Evolutionary conservation across 2,329 filamentous ascomycete genomes (phyloP), one percentile per base, ranked within the genome.

Genomic region (Waltergamsia citrina): DNA sequence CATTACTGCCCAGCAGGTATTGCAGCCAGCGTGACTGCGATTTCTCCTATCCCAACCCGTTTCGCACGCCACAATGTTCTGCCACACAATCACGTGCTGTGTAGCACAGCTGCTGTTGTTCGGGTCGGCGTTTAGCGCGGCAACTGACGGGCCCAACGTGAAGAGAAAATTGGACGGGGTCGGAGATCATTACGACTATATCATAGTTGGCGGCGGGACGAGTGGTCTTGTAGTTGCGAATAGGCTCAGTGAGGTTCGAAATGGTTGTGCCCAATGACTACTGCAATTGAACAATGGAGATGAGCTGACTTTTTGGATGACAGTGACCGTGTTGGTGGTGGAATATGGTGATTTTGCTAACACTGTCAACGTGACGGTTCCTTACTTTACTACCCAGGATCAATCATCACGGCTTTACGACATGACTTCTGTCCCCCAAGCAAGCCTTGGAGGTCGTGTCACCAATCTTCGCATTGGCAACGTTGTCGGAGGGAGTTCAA

Each of bases 201-300:
- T 55, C 15, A 43, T 55, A n/a, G 40, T 52, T 2, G 52, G 52
- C 8, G 52, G 52, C 3, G 52, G 52, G 1, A 52, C 52, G 4
- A 47, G 48, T 6, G 51, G 52, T 7, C 42, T 55, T 7, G 48
- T 48, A 8, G 45, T 54, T 5, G 52, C 52, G 12, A 49, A 50
- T 12, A 43, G 52, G 8, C 41, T 56, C 2, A 53, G 44, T 18
- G 43, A 53, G 30, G 3, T 11, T 19, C 25, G 32, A 14, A 10
- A 32, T 26, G 18, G 33, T 22, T n/a, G 15, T 21, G n/a, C 28
- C 17, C 10, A 18, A n/a, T 24, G 8, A n/a, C 22, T n/a, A n/a
- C 22, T n/a, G n/a, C 22, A n/a, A 24, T 8, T 8, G 22, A 29
- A 29, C n/a, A 16, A 29, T 29, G n/a, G 6, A 17, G 7, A 3